A percentile compares a stretch with the other conserved stretches of the same genome.
Conservation (phyloP, 176 grass and related monocot species). For the Rhynchospora breviuscula region DNA sequence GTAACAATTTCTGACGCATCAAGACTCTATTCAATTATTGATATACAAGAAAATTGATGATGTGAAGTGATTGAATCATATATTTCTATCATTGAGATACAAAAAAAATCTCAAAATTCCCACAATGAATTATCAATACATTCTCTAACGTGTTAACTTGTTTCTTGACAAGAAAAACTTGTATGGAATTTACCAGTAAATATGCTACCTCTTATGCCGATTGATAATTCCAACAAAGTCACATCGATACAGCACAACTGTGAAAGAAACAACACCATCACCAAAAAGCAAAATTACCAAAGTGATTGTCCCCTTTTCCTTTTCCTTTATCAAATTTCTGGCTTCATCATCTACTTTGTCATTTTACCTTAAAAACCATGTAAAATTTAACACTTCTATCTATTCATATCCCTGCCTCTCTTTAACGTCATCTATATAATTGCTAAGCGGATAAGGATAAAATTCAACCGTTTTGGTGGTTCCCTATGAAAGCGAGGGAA, state of each 20-base stretch:
- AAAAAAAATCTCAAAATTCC: neutral
- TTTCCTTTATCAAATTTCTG: neutral
- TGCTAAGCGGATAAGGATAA: neutral
- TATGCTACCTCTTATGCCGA: neutral
- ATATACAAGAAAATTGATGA: neutral
- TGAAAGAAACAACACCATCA: neutral
- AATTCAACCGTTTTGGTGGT: neutral
- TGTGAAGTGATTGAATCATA: neutral
- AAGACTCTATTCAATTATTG: too few relatives aligned
- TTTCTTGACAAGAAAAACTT: neutral
- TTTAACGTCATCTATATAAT: too few relatives aligned
- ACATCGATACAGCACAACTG: neutral
- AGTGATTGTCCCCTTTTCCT: neutral
- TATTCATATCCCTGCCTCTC: too few relatives aligned
- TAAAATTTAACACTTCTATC: neutral
- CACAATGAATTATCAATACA: too few relatives aligned
- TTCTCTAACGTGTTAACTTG: too few relatives aligned
- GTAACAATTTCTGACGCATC: too few relatives aligned
- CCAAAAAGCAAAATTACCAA: neutral
- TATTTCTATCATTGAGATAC: neutral
- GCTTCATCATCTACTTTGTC: neutral
- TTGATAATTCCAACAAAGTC: neutral
- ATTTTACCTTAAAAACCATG: neutral
- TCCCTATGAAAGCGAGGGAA: constrained; percentile 10
- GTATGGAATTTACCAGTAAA: neutral